A percentile compares a stretch with the other conserved stretches of the same genome.
Conservation (phyloP, 75 land plant genomes). For the Isoetes taiwanensis region DNA sequence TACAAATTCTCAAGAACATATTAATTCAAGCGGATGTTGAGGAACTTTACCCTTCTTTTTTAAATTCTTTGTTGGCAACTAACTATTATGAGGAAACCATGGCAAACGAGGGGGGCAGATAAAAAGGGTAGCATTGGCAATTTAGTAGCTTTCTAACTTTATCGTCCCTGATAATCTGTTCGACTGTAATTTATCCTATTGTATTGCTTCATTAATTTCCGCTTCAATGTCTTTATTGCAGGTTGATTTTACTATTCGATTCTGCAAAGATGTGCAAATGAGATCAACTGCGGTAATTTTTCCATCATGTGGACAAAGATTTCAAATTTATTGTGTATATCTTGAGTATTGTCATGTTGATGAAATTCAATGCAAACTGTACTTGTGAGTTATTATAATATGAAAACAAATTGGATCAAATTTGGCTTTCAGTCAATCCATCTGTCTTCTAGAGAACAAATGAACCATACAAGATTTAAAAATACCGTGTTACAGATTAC, state of each 20-base stretch:
- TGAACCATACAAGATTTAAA: too few relatives aligned
- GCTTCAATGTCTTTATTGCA: slow-evolving; percentile 8
- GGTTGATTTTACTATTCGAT: slow-evolving; percentile 43
- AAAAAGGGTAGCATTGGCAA: not conserved
- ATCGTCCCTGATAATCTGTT: not conserved
- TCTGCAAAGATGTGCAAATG: slow-evolving; percentile 64
- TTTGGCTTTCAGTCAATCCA: not conserved
- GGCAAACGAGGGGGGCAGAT: too few relatives aligned
- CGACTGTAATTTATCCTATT: not conserved
- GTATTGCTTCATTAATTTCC: not conserved
- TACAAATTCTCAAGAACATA: too few relatives aligned
- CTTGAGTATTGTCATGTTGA: too few relatives aligned
- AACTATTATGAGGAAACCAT: too few relatives aligned
- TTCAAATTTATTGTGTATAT: too few relatives aligned
- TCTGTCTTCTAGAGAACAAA: too few relatives aligned
- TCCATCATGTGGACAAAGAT: not conserved
- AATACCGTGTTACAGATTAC: too few relatives aligned
- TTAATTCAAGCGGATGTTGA: too few relatives aligned
- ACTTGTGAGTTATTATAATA: not conserved
- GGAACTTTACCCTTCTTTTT: too few relatives aligned
- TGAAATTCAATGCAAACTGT: not conserved
- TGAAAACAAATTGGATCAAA: not conserved
- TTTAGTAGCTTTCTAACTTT: not conserved
- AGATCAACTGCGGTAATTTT: slow-evolving; percentile 13
- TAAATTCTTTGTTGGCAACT: too few relatives aligned